Conservation (phyloP, 2,329 filamentous ascomycete genomes). For the Fusarium papillatum region DNA sequence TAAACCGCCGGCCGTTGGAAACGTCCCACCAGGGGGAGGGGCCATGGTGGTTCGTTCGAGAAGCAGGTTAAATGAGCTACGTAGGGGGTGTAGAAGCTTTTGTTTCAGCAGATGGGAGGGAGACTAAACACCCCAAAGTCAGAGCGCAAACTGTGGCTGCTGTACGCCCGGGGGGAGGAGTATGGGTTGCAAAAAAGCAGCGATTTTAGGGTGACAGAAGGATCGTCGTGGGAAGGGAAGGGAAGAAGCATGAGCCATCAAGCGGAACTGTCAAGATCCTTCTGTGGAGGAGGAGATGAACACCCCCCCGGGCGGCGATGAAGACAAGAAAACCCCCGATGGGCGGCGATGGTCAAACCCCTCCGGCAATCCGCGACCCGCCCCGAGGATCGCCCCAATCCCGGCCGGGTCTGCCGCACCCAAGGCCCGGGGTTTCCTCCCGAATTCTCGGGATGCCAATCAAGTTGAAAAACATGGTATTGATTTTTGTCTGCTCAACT, state of each 20-base stretch:
- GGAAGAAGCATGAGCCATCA: neutral
- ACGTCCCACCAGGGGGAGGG: neutral
- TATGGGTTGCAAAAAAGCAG: neutral
- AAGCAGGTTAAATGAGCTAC: slow-evolving; percentile 21
- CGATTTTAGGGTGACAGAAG: neutral
- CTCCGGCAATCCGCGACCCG: neutral
- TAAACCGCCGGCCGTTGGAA: neutral
- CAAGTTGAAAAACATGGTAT: neutral
- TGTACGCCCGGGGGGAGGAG: neutral
- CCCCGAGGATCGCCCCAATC: slow-evolving; percentile 1
- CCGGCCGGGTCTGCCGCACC: neutral
- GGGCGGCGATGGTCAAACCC: neutral
- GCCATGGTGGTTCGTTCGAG: slow-evolving; percentile 11
- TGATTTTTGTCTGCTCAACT: neutral
- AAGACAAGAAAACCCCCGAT: slow-evolving; percentile 1
- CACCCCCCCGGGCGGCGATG: neutral
- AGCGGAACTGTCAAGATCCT: slow-evolving; percentile 1
- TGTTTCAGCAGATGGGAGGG: slow-evolving; percentile 15
- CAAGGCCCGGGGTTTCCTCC: neutral
- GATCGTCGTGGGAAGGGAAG: neutral
- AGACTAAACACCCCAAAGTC: neutral
- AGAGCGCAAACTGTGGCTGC: slow-evolving; percentile 5
- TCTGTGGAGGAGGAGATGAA: neutral
- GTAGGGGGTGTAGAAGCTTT: slow-evolving; percentile 20
- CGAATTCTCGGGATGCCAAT: slow-evolving; percentile 4